Evolutionary conservation across 345 rosid genomes (phyloP), one percentile per base, ranked within the genome.

Genomic region (Aquilaria sinensis): DNA sequence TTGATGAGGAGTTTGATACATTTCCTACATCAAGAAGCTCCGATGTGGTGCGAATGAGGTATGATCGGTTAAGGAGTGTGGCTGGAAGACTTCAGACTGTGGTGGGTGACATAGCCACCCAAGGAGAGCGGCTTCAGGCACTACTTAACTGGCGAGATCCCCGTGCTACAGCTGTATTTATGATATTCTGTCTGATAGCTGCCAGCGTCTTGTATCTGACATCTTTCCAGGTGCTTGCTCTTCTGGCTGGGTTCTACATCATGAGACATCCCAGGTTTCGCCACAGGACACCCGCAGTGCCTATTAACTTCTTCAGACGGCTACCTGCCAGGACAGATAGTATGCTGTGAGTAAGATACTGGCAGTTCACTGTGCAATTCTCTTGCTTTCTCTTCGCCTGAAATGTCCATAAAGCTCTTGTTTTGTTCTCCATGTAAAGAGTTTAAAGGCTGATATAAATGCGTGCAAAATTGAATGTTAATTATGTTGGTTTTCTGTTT

Each of bases 71-170:
- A 58, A 87, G 97, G 67, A 75, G 85, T 56, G 80, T 95, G 11
- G 96, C 97, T 1, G 86, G 96, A 51, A 84, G 73, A 74, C 82
- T 85, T 61, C 99, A 91, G 74, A 81, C 86, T 9, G 94, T 95
- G 41, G 94, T 85, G 46, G 97, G 99, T 37, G 99, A 95, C 67
- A 73, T 91, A 31, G 99, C 99, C 2, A 75, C 91, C 46, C 99
- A 95, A 72, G 99, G 94, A 45, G 97, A 95, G 70, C 75, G 99
- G 68, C 47, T 87, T 66, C 94, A 82, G 34, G 86, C 88, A 50
- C 64, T 91, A 31, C 68, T 91, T 59, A 89, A 92, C 75, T 95
- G 96, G 99, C 83, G 98, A 50, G 98, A 91, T 77, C 92, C 96
- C 12, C 85, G 98, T 6, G 99, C 98, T 14, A 85, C 98, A 2